Evolutionary conservation across 2,329 filamentous ascomycete genomes (phyloP), one percentile per base, ranked within the genome.

Genomic region (Annulohypoxylon truncatum): DNA sequence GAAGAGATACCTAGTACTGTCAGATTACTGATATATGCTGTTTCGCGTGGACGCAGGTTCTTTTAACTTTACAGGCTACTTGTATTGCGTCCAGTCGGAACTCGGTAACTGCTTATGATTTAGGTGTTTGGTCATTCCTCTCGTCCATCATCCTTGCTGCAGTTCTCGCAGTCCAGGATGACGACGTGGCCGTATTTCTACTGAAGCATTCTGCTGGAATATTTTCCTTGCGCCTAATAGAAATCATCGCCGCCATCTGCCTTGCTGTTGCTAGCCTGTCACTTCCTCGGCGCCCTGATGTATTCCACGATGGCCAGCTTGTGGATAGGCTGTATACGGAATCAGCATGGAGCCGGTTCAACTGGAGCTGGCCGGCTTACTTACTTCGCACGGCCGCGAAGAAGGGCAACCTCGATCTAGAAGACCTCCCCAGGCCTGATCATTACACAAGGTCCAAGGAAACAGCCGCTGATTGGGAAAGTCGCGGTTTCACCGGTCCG

Each of bases 251-350:
- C 9, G 76, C 80, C 12, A 28, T 87, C n/a, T 72, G 78, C n/a
- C 77, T 87, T 15, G 77, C 79, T 12, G 68, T 85, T 46, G 78
- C 82, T 13, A 84, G 84, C 68, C 67, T 90, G 10, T 82, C 84
- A 0, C 79, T 93, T 12, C 90, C 90, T 3, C 85, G 92, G 44
- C 84, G 92, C 9, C 92, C 92, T 2, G 82, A 89, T 56, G 88
- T 94, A 15, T 92, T 83, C 73, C 81, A 84, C 72, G 67, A 89
- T 38, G 88, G 82, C 24, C 80, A 83, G 48, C 75, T 82, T 2
- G 89, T 95, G 29, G 91, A 94, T 73, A 80, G 81, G 13, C 84
- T 90, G 78, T 84, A 83, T 71, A 90, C 89, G 0, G 82, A 82
- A 2, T 89, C 89, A 1, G 85, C 88, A 0, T 81, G 90, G 50